Evolutionary conservation across 78 protist genomes (phyloP).

Genomic region (Speleostelium caveatum): DNA sequence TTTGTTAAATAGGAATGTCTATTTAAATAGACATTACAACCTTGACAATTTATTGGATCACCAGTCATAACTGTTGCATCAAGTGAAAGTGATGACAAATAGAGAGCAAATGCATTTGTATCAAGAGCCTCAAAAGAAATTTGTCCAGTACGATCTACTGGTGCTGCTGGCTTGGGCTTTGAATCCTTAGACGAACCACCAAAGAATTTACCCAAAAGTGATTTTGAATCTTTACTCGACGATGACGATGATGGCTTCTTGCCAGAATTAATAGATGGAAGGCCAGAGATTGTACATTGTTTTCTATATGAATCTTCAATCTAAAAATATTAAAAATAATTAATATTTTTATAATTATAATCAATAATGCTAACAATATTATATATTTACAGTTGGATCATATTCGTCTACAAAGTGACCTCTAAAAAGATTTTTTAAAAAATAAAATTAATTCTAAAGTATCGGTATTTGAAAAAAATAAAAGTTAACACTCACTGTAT

Average conservation of each 20-base stretch:
- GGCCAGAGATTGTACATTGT: conserved; percentile 47
- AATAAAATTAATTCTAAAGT: too few species aligned
- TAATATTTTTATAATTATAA: neutral
- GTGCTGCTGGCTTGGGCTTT: neutral
- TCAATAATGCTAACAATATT: neutral
- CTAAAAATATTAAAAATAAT: neutral
- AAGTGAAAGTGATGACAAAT: conserved; percentile 30
- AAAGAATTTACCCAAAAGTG: conserved; percentile 30
- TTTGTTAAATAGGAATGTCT: conserved; percentile 17
- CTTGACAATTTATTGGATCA: conserved; percentile 71
- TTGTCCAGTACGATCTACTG: conserved; percentile 34
- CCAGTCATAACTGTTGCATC: conserved; percentile 57
- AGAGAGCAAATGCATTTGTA: conserved; percentile 34
- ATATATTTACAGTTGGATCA: conserved; percentile 78
- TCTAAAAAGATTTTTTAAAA: too few species aligned
- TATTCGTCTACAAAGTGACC: conserved; percentile 87
- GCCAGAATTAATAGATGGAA: neutral
- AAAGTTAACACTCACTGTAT: too few species aligned
- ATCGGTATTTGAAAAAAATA: too few species aligned
- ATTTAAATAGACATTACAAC: conserved; percentile 61
- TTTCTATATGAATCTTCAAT: conserved; percentile 75
- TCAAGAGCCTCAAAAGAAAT: conserved; percentile 18
- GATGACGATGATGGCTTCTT: conserved; percentile 17
- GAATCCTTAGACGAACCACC: neutral
- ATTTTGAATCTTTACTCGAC: neutral